A percentile compares a stretch with the other conserved stretches of the same genome.
phyloP scores from a whole-genome alignment of 2,329 filamentous ascomycete species.

The Colletotrichum plurivorum region DNA sequence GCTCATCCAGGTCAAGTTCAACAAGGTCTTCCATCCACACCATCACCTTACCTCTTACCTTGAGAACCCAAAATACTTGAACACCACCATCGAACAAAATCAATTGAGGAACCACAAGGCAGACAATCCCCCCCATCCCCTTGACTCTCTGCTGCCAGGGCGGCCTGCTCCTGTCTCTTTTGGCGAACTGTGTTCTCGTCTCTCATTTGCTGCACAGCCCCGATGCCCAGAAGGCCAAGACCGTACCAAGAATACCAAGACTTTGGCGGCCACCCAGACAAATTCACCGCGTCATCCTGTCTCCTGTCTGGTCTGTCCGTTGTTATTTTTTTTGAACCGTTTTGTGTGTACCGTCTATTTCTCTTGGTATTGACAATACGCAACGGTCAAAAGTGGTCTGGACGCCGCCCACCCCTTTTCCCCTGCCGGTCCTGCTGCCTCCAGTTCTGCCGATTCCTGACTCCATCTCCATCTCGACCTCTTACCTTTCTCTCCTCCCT shows the following conservation, averaged over 20 bases:
- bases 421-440: neutral
- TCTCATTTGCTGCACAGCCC: constrained; percentile 42
- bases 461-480: constrained; percentile 6
- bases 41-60: neutral
- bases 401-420: constrained; percentile 9
- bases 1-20: no score
- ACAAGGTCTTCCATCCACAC: neutral
- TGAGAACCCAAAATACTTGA: neutral
- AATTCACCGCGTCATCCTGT: constrained; percentile 41
- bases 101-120: no score
- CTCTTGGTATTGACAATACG: neutral
- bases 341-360: neutral
- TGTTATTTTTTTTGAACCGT: neutral
- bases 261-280: constrained; percentile 38
- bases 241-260: constrained; percentile 42
- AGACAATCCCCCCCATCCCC: neutral
- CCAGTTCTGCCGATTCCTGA: neutral
- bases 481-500: constrained; percentile 11
- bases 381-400: constrained; percentile 7
- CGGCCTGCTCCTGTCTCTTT: constrained; percentile 6
- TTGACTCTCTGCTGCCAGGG: neutral
- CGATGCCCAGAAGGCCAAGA: constrained; percentile 43
- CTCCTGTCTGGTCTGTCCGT: neutral
- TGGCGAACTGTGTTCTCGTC: constrained; percentile 12
- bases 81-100: no score